Conservation (phyloP, 106 monocot genomes). For the Acorus gramineus region DNA sequence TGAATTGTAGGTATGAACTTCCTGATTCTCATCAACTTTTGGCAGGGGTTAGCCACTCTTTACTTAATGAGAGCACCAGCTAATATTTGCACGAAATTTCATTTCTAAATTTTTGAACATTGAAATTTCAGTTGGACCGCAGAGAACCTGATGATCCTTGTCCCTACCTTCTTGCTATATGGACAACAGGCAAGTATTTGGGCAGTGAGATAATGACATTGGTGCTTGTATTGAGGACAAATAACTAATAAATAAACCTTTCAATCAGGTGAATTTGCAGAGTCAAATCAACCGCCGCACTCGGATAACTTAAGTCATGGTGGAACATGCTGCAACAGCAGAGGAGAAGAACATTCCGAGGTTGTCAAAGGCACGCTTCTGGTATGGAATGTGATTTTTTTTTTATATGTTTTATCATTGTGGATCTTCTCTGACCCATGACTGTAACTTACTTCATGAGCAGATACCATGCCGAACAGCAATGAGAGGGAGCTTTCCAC, state of each 20-base stretch:
- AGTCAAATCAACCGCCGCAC: conserved; percentile 43
- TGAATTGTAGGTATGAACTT: conserved; percentile 49
- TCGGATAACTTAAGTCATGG: neutral
- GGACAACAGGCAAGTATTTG: conserved; percentile 46
- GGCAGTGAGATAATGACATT: neutral
- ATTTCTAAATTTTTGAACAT: neutral
- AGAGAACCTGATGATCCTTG: conserved; percentile 59
- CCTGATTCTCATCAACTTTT: conserved; percentile 51
- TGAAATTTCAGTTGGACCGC: conserved; percentile 27
- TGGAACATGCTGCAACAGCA: too few relatives aligned
- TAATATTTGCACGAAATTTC: too few relatives aligned
- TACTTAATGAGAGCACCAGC: too few relatives aligned
- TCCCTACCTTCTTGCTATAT: conserved; percentile 64
- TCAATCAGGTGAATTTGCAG: conserved; percentile 53
- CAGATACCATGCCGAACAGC: conserved; percentile 5
- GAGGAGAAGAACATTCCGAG: too few relatives aligned
- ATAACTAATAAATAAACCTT: neutral
- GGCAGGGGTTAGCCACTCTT: conserved; percentile 37
- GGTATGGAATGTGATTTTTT: conserved; percentile 28
- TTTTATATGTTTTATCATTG: too few relatives aligned
- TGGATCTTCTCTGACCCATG: too few relatives aligned
- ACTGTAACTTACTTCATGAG: neutral
- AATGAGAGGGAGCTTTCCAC: conserved; percentile 5
- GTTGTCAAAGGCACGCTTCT: conserved; percentile 56
- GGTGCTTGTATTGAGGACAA: too few relatives aligned